These are phyloP conservation scores for Groenewaldozyma sp. DNA, from an alignment of 1,139 yeast species.

Conservation along the genomic window DNA sequence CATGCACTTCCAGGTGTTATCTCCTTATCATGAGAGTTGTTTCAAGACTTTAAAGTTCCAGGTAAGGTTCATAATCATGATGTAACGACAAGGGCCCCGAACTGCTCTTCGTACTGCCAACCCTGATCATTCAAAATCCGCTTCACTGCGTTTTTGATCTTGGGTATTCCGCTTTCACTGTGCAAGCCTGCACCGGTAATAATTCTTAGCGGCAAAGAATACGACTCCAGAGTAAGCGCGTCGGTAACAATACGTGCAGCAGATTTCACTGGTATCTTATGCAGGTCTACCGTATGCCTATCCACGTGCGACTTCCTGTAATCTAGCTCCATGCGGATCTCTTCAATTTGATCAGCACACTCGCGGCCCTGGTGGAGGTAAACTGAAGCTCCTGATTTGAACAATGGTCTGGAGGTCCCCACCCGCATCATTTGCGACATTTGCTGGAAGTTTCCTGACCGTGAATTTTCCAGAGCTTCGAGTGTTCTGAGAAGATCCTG, in stretches of 20 bases:
- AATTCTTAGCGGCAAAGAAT: slow-evolving; percentile 14
- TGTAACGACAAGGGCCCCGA: slow-evolving; percentile 18
- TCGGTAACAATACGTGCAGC: slow-evolving; percentile 23
- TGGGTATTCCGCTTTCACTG: slow-evolving; percentile 24
- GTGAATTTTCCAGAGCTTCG: background rate
- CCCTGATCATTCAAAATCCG: slow-evolving; percentile 14
- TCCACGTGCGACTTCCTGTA: background rate
- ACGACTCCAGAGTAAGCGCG: slow-evolving; percentile 18
- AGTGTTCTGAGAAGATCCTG: background rate
- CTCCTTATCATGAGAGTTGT: too few species aligned
- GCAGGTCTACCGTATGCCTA: slow-evolving; percentile 12
- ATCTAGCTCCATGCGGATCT: background rate
- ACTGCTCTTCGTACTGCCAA: slow-evolving; percentile 17
- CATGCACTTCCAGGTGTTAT: too few species aligned
- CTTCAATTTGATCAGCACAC: background rate
- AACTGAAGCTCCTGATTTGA: slow-evolving; percentile 13
- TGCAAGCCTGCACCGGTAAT: slow-evolving; percentile 28
- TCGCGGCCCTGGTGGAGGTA: slow-evolving; percentile 11
- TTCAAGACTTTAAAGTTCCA: too few species aligned
- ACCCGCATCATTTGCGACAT: background rate
- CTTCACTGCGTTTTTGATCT: slow-evolving; percentile 24
- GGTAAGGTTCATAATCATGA: too few species aligned
- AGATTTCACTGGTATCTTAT: slow-evolving; percentile 19
- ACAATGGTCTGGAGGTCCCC: background rate
- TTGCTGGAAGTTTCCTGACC: background rate